These are phyloP conservation scores for Crithidia expoeki DNA, from an alignment of 208 protist genomes.

Conservation along the genomic window DNA sequence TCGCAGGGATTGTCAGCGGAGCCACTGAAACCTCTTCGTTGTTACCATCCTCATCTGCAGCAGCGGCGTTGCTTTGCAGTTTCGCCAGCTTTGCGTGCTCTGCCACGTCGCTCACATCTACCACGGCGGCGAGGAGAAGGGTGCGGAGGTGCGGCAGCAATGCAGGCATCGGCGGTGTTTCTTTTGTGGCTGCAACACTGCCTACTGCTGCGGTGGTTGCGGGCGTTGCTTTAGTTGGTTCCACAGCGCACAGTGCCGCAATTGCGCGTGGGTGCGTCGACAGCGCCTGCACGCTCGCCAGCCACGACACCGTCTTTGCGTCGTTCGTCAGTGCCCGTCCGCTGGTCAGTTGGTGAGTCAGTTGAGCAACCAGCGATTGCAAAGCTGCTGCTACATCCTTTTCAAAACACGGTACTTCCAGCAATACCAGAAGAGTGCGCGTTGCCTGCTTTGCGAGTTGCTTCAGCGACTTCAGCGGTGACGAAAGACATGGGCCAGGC, in stretches of 20 bases:
- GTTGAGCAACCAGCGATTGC: slow-evolving; percentile 7
- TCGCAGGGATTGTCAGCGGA: background rate
- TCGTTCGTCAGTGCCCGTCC: slow-evolving; percentile 29
- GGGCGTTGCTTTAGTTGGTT: background rate
- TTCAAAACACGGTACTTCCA: slow-evolving; percentile 9
- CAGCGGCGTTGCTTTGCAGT: background rate
- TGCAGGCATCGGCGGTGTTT: slow-evolving; percentile 3
- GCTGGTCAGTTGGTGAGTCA: slow-evolving; percentile 4
- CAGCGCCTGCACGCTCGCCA: slow-evolving; percentile 30
- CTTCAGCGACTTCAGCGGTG: slow-evolving; percentile 19
- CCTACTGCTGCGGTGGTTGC: background rate
- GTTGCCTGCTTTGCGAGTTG: slow-evolving; percentile 36
- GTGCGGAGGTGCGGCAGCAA: slow-evolving; percentile 16
- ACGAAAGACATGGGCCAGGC: background rate
- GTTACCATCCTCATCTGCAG: background rate
- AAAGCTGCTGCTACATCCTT: slow-evolving; percentile 1
- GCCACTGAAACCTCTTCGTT: background rate
- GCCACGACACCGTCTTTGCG: slow-evolving; percentile 30
- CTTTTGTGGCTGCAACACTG: background rate
- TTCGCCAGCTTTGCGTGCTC: slow-evolving; percentile 11
- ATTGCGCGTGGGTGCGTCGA: background rate
- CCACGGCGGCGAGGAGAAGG: slow-evolving; percentile 18
- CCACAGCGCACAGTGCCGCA: background rate
- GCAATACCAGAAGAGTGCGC: slow-evolving; percentile 19
- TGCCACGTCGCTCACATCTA: slow-evolving; percentile 12